Evolutionary conservation across 129 eudicot species (phyloP).

Genomic region (Dittrichia graveolens): DNA sequence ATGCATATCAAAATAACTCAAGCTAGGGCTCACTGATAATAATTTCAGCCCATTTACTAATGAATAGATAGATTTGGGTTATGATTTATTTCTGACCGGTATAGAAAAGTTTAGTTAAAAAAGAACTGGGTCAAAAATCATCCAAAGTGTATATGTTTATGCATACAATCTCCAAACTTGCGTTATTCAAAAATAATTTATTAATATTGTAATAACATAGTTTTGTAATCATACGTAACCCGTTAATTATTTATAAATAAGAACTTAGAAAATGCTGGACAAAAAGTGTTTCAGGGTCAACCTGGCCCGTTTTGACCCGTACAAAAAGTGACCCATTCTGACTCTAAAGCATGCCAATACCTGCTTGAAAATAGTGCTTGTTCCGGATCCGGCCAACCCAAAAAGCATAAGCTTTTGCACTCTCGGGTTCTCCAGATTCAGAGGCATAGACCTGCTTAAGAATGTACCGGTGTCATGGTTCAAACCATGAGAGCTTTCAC

Average conservation of each 20-base stretch:
- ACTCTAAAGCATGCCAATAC: conserved; percentile 14
- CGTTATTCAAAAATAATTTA: not conserved
- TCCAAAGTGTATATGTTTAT: not conserved
- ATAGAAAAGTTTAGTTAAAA: not conserved
- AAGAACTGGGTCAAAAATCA: not conserved
- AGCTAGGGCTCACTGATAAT: not conserved
- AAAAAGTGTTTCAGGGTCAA: not conserved
- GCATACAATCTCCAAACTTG: not conserved
- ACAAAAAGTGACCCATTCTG: not conserved
- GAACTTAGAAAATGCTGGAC: not conserved
- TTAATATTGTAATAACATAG: not conserved
- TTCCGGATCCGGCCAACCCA: conserved; percentile 59
- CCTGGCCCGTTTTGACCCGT: not conserved
- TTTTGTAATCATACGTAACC: not conserved
- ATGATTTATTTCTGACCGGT: not conserved
- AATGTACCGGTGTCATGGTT: conserved; percentile 31
- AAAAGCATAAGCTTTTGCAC: conserved; percentile 45
- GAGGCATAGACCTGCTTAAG: conserved; percentile 34
- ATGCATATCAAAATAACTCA: not conserved
- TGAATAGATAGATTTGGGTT: not conserved
- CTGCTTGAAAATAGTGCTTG: conserved; percentile 65
- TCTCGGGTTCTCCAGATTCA: conserved; percentile 33
- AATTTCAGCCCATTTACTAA: not conserved
- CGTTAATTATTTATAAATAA: not conserved
- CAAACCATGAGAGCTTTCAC: conserved; percentile 34